phyloP scores from a whole-genome alignment of 2,329 filamentous ascomycete genomes.

The Claviceps humidiphila region DNA sequence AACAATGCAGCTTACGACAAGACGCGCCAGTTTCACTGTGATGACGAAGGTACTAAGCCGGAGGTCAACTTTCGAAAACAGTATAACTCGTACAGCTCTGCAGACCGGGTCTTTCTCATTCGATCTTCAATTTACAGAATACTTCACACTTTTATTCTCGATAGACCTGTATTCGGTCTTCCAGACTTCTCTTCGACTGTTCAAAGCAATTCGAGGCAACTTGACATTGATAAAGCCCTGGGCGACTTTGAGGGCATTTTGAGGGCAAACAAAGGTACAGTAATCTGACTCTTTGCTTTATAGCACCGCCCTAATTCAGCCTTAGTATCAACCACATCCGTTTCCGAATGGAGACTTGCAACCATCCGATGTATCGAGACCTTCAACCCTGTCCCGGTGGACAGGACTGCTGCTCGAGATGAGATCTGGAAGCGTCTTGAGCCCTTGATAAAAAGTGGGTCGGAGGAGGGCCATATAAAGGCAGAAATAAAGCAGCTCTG shows the following conservation, averaged over 20 bases:
- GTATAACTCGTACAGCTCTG: not conserved
- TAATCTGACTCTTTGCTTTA: not conserved
- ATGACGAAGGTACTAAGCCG: not conserved
- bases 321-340: not conserved
- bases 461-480: not conserved
- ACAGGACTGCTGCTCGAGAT: not conserved
- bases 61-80: not conserved
- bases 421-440: not conserved
- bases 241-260: not conserved
- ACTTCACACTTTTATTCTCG: not conserved
- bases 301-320: not conserved
- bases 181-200: not conserved
- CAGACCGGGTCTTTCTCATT: not conserved
- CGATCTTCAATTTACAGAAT: not conserved
- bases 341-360: not conserved
- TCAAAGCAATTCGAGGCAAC: too few relatives aligned
- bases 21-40: not conserved
- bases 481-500: not conserved
- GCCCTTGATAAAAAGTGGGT: not conserved
- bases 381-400: not conserved
- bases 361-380: not conserved
- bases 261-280: not conserved
- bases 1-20: not conserved
- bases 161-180: not conserved
- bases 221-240: not conserved